A percentile compares a stretch with the other conserved stretches of the same genome.
Conservation (phyloP, 345 rosid species). For the Eucalyptus cladocalyx region DNA sequence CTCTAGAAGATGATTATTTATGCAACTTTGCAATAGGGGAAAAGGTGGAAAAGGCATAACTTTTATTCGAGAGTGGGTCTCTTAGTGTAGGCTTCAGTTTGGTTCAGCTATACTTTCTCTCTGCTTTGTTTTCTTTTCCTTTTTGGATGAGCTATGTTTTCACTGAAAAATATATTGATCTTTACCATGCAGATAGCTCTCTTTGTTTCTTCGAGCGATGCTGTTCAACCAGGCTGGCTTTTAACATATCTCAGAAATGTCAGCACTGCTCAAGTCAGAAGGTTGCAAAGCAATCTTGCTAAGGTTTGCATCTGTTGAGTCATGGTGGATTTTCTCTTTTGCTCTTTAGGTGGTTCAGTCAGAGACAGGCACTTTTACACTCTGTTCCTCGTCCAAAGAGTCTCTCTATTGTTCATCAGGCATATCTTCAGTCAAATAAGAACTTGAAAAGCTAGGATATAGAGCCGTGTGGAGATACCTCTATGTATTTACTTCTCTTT, state of each 20-base stretch:
- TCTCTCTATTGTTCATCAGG: background rate
- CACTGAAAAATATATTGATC: background rate
- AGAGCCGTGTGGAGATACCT: background rate
- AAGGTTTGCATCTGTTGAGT: conserved; percentile 31
- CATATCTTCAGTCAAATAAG: background rate
- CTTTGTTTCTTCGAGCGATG: conserved; percentile 79
- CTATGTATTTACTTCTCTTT: background rate
- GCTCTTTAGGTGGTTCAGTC: background rate
- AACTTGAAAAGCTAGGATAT: background rate
- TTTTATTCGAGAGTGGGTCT: background rate
- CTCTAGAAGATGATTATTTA: background rate
- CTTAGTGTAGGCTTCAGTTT: background rate
- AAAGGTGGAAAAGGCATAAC: background rate
- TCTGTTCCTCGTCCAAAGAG: background rate
- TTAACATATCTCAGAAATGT: conserved; percentile 47
- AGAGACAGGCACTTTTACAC: background rate
- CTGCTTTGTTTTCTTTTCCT: background rate
- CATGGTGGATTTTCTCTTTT: background rate
- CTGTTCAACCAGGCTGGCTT: conserved; percentile 75
- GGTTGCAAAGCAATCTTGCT: conserved; percentile 51
- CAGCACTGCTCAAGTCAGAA: conserved; percentile 34
- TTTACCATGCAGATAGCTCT: conserved; percentile 50
- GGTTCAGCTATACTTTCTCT: background rate
- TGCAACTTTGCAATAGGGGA: background rate
- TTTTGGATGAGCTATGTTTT: background rate